Conservation (phyloP, 73 alveolate genomes). For the Paramecium sonneborni region DNA sequence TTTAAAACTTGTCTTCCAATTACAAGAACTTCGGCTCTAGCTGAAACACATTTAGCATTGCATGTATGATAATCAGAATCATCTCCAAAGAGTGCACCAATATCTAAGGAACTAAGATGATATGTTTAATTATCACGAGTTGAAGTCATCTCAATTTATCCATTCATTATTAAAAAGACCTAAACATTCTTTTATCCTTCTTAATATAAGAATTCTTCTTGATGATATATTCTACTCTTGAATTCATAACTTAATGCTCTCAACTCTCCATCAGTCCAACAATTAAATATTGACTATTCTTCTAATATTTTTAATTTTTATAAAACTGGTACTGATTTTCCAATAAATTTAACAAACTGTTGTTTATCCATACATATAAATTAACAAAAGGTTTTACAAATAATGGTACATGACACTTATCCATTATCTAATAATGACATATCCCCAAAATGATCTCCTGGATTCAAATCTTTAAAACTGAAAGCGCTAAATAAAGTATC, state of each 20-base stretch:
- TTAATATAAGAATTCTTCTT: background rate
- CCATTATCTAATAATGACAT: conserved; percentile 12
- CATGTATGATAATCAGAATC: background rate
- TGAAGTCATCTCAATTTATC: background rate
- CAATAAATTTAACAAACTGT: background rate
- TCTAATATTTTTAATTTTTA: background rate
- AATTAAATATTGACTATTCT: background rate
- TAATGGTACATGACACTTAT: background rate
- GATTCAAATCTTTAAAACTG: background rate
- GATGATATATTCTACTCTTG: background rate
- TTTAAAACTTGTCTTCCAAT: background rate
- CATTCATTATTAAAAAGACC: background rate
- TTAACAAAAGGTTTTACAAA: background rate
- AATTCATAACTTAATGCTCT: background rate
- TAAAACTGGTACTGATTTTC: background rate
- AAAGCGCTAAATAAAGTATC: background rate
- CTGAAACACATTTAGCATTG: conserved; percentile 41
- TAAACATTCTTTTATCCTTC: background rate
- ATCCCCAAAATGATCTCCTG: conserved; percentile 26
- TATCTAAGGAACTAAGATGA: background rate
- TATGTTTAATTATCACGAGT: background rate
- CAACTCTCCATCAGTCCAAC: conserved; percentile 16
- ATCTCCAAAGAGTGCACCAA: background rate
- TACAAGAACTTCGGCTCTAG: background rate
- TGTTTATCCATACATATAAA: conserved; percentile 26